Conservation (phyloP, 2,329 filamentous ascomycete species). For the Gnomoniopsis sp. region DNA sequence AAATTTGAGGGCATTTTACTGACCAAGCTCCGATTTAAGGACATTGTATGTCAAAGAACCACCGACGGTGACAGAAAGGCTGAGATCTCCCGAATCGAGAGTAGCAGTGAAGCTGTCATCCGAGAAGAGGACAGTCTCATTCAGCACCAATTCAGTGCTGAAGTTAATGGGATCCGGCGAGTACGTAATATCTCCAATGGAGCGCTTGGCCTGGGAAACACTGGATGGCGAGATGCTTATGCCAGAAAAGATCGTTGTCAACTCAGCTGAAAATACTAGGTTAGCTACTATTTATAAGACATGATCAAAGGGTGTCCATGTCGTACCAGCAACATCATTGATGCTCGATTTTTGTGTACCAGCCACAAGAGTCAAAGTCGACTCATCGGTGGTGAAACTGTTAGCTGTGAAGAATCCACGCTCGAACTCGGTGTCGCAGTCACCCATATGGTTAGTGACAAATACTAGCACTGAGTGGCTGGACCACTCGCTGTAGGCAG, state of each 20-base stretch:
- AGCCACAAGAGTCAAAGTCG: slow-evolving; percentile 7
- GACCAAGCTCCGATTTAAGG: slow-evolving; percentile 19
- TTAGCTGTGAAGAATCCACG: slow-evolving; percentile 14
- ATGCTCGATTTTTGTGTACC: slow-evolving; percentile 6
- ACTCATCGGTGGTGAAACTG: not conserved
- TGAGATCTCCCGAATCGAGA: slow-evolving; percentile 33
- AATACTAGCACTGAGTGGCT: not conserved
- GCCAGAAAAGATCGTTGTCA: slow-evolving; percentile 13
- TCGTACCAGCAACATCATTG: slow-evolving; percentile 3
- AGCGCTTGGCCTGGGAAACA: not conserved
- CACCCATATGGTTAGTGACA: slow-evolving; percentile 16
- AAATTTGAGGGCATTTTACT: not conserved
- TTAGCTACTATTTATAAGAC: not conserved
- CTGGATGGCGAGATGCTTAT: not conserved
- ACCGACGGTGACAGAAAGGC: slow-evolving; percentile 35
- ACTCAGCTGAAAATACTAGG: slow-evolving; percentile 5
- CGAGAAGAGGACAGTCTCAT: slow-evolving; percentile 20
- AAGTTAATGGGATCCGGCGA: slow-evolving; percentile 20
- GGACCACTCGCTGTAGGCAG: slow-evolving; percentile 14
- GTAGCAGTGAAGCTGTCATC: slow-evolving; percentile 27
- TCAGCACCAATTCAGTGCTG: slow-evolving; percentile 5
- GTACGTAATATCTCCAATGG: slow-evolving; percentile 18
- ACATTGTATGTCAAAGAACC: slow-evolving; percentile 40
- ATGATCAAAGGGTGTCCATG: not conserved
- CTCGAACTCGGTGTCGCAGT: slow-evolving; percentile 14